Base-by-base conservation (phyloP, 805 yeast genomes). In the Debaryomyces tyrocola region DNA sequence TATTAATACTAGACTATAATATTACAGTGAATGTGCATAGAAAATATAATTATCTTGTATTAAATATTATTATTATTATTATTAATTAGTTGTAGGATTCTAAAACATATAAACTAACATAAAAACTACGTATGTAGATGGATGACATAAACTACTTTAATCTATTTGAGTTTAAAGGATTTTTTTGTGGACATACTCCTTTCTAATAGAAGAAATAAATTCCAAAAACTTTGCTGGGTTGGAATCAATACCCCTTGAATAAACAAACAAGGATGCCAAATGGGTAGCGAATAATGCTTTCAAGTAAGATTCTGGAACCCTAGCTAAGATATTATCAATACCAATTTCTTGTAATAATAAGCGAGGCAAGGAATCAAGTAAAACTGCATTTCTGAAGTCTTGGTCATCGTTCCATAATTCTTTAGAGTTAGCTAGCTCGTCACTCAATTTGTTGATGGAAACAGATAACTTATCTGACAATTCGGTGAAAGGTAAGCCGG, bases 241-340 rank as follows among this genome's bases (percentile, higher is more conserved):
- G 39, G 92, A 82, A 51, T 82, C 88, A 48, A 83, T 74, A 46
- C 97, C 97, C 60, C 84, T 77, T 21, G 86, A 75, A 68, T 90
- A 90, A 45, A 90, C 95, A 66, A 87, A 90, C 40, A 85, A 77
- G 40, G 96, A 86, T 9, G 96, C 90, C 57, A 90, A 75, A 60
- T 82, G 85, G 31, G 94, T 85, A 38, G 96, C 95, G 61, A 92
- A 87, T 56, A 92, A 80, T 3, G 97, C 96, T 61, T 83, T 84
- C 63, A 92, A 75, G 65, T 92, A 94, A 43, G 95, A 79, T 47
- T 79, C 87, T 15, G 99, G 99, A 33, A 92, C 94, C 59, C 94
- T 82, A 38, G 70, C 59, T 56, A 92, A 73, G 35, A 92, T 83
- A 46, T 72, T 69, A 8, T 83, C 85, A 46, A 89, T 79, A 6